Conservation (phyloP, 495 filamentous ascomycete species). For the Ascobolus immersus region DNA sequence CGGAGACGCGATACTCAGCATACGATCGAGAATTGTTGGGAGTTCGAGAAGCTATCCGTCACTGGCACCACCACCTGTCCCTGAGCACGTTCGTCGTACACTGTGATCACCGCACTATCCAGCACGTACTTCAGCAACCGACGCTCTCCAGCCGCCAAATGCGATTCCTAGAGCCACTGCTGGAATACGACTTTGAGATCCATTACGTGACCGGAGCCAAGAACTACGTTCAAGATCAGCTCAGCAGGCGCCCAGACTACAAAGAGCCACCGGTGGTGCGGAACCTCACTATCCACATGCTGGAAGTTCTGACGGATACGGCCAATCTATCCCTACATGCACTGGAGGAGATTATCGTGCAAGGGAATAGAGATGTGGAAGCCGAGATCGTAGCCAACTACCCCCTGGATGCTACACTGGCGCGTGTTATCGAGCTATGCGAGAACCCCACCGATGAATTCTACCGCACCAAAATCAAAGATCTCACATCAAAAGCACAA, state of each 20-base stretch:
- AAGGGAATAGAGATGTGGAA: too few species aligned
- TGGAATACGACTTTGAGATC: conserved; percentile 1
- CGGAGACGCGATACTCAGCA: neutral
- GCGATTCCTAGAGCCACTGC: neutral
- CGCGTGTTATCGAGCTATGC: too few species aligned
- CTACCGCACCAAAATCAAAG: too few species aligned
- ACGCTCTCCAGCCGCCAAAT: neutral
- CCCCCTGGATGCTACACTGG: too few species aligned
- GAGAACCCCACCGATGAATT: too few species aligned
- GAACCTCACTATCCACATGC: neutral
- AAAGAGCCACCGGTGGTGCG: neutral
- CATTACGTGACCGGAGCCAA: neutral
- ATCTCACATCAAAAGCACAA: neutral
- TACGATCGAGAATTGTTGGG: conserved; percentile 1
- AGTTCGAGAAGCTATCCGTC: neutral
- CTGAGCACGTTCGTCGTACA: neutral
- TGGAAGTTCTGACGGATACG: too few species aligned
- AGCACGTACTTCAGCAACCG: neutral
- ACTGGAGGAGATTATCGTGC: too few species aligned
- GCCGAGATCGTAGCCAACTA: too few species aligned
- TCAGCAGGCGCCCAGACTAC: neutral
- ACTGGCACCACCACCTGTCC: neutral
- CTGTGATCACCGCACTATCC: neutral
- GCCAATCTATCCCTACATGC: too few species aligned
- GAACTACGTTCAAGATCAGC: neutral